A percentile compares a stretch with the other conserved stretches of the same genome.
These are phyloP conservation scores for Amanita fuliginea DNA, from an alignment of 768 basidiomycete genomes.

Conservation along the genomic window DNA sequence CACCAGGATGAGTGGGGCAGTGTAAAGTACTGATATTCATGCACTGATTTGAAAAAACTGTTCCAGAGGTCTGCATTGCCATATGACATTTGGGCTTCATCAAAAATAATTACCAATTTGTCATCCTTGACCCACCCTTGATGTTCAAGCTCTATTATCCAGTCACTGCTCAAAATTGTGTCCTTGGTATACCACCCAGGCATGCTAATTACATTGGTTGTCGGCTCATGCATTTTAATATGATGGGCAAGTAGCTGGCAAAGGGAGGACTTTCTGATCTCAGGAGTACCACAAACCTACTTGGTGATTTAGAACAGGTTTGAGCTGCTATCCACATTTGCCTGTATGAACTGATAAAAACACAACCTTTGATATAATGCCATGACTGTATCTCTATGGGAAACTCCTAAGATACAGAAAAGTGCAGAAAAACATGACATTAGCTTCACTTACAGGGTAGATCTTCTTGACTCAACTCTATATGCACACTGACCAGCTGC, in stretches of 20 bases:
- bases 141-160: background rate
- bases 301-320: slow-evolving; percentile 1
- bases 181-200: background rate
- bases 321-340: background rate
- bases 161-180: background rate
- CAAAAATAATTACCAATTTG: slow-evolving; percentile 10
- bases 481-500: no score
- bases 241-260: slow-evolving; percentile 6
- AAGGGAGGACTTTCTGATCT: slow-evolving; percentile 10
- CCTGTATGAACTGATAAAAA: slow-evolving; percentile 2
- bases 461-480: background rate
- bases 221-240: slow-evolving; percentile 6
- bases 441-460: background rate
- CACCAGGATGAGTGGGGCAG: no score
- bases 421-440: background rate
- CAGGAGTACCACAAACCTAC: background rate
- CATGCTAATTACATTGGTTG: background rate
- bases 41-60: background rate
- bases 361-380: background rate
- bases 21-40: no score
- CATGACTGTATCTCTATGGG: slow-evolving; percentile 3
- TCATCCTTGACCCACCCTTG: slow-evolving; percentile 5
- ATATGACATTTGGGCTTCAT: background rate
- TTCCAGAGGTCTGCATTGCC: background rate
- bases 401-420: background rate